A percentile compares a stretch with the other conserved stretches of the same genome.
These are phyloP conservation scores for Oidiodendron maius DNA, from an alignment of 495 filamentous ascomycete genomes.

Conservation along the genomic window DNA sequence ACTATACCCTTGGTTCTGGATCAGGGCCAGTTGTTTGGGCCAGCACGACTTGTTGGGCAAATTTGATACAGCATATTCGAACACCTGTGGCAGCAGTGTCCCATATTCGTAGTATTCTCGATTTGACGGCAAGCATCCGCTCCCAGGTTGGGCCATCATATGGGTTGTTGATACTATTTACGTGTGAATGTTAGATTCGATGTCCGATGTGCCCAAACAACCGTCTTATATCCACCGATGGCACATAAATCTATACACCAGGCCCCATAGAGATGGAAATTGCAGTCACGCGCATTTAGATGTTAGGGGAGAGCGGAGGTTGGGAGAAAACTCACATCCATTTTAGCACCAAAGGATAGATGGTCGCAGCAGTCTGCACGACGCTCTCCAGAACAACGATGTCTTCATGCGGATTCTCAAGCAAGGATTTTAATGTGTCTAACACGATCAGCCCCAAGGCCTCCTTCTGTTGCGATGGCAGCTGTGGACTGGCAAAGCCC, in stretches of 20 bases:
- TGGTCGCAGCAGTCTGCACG: constrained; percentile 78
- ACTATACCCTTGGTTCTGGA: constrained; percentile 74
- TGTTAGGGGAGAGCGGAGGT: not conserved
- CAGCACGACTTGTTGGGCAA: constrained; percentile 86
- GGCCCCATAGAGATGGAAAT: not conserved
- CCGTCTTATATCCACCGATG: not conserved
- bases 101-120: constrained; percentile 81
- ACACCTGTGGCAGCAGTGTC: constrained; percentile 72
- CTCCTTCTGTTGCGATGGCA: constrained; percentile 69
- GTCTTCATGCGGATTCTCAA: constrained; percentile 72
- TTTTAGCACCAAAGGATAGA: constrained; percentile 86
- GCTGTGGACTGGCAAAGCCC: constrained; percentile 81
- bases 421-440: constrained; percentile 63
- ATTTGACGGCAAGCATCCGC: constrained; percentile 82
- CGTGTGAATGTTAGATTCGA: constrained; percentile 17
- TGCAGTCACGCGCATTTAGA: not conserved
- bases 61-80: constrained; percentile 93
- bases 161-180: constrained; percentile 71
- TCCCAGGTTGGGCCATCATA: constrained; percentile 79
- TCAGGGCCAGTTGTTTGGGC: constrained; percentile 81
- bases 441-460: constrained; percentile 65
- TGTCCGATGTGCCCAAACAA: not conserved
- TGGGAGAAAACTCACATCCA: constrained; percentile 70
- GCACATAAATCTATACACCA: not conserved
- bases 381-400: constrained; percentile 69